A percentile compares a stretch with the other conserved stretches of the same genome.
These are phyloP conservation scores for Quaeritorhiza haematococci DNA, from an alignment of 371 early-diverging fungal species.

Conservation along the genomic window DNA sequence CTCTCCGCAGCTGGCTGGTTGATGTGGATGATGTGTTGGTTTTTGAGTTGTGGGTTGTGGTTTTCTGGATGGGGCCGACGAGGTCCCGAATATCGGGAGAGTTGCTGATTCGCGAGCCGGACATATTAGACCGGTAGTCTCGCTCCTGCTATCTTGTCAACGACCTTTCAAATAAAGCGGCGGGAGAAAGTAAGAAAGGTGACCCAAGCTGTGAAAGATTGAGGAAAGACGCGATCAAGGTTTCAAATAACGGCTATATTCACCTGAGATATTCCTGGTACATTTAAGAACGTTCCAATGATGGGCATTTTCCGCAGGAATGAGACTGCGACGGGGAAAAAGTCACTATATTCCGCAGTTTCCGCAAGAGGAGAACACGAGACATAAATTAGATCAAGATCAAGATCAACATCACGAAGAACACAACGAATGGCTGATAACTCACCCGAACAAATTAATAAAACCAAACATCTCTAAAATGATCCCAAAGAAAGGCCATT, in stretches of 20 bases:
- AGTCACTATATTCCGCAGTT: too few relatives aligned
- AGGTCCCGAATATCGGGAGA: too few relatives aligned
- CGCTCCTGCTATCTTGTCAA: conserved; percentile 19
- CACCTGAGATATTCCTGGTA: conserved; percentile 76
- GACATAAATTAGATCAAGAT: neutral
- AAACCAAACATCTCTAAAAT: conserved; percentile 88
- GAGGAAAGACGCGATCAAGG: neutral
- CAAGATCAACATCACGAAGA: neutral
- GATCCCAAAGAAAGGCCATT: conserved; percentile 89
- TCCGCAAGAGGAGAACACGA: neutral
- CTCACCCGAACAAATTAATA: conserved; percentile 91
- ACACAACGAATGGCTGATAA: neutral
- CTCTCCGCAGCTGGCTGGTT: too few relatives aligned
- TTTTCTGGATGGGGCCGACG: too few relatives aligned
- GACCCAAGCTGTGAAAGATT: neutral
- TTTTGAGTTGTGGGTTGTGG: too few relatives aligned
- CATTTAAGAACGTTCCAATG: conserved; percentile 76
- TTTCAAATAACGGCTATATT: neutral
- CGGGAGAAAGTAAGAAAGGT: neutral
- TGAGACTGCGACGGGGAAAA: conserved; percentile 87
- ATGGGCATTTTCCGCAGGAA: conserved; percentile 84
- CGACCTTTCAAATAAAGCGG: neutral
- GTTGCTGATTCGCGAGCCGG: too few relatives aligned
- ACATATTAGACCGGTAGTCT: conserved; percentile 24
- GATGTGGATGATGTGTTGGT: too few relatives aligned